A percentile compares a stretch with the other conserved stretches of the same genome.
Conservation (phyloP, 495 filamentous ascomycete genomes). For the Penicillium parvum region DNA sequence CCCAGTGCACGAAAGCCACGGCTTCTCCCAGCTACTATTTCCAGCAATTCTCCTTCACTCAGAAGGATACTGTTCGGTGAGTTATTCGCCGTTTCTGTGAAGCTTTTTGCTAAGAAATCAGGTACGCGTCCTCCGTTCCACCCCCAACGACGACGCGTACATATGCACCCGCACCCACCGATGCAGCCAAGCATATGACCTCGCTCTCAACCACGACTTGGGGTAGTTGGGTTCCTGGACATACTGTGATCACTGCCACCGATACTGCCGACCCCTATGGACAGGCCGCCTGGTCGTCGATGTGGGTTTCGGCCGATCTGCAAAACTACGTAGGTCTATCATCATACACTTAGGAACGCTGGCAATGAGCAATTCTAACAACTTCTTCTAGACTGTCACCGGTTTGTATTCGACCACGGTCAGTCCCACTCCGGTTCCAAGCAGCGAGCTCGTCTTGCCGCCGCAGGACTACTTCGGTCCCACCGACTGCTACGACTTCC, state of each 20-base stretch:
- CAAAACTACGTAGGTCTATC: slow-evolving; percentile 22
- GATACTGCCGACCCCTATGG: slow-evolving; percentile 28
- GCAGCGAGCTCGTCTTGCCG: slow-evolving; percentile 32
- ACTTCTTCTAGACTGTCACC: slow-evolving; percentile 16
- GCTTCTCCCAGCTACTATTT: slow-evolving; percentile 19
- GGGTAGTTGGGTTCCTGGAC: slow-evolving; percentile 29
- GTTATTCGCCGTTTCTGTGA: not conserved
- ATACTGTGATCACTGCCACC: slow-evolving; percentile 24
- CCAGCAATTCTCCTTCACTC: slow-evolving; percentile 20
- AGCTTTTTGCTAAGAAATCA: not conserved
- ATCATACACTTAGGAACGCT: not conserved
- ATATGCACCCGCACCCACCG: slow-evolving; percentile 18
- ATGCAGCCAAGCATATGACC: slow-evolving; percentile 15
- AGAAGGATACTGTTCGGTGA: slow-evolving; percentile 24
- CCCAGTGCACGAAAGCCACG: slow-evolving; percentile 18
- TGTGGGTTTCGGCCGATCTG: slow-evolving; percentile 26
- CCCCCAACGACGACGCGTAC: slow-evolving; percentile 20
- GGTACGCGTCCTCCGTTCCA: slow-evolving; percentile 25
- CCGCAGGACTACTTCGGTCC: slow-evolving; percentile 28
- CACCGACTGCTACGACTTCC: slow-evolving; percentile 29
- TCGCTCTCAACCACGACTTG: slow-evolving; percentile 25
- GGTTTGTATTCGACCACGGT: slow-evolving; percentile 32
- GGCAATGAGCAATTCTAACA: not conserved
- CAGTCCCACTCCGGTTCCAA: slow-evolving; percentile 31
- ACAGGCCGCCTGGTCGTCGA: slow-evolving; percentile 33